Evolutionary conservation across 1,139 yeast species (phyloP).

Genomic region (Wickerhamomyces sp.): DNA sequence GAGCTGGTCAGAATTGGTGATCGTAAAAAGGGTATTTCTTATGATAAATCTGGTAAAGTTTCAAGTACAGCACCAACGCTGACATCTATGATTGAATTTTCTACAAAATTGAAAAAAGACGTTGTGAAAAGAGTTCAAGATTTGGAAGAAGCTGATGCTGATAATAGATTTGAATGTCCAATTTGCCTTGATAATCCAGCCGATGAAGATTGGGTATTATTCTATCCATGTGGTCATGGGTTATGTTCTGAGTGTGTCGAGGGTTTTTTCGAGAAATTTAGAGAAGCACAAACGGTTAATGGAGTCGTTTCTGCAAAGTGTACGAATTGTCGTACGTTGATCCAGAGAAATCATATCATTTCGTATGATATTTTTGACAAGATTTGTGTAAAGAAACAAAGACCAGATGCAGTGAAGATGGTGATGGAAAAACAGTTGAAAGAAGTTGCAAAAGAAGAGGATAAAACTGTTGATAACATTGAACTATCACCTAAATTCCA

Average conservation of each 20-base stretch:
- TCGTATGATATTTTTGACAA: conserved; percentile 50
- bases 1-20: conserved; percentile 68
- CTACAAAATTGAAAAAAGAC: conserved; percentile 21
- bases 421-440: conserved; percentile 15
- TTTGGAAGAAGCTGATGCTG: conserved; percentile 21
- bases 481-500: conserved; percentile 50
- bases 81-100: conserved; percentile 22
- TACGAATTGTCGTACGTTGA: conserved; percentile 38
- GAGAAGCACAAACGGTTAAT: conserved; percentile 30
- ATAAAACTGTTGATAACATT: conserved; percentile 28
- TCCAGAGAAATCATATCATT: conserved; percentile 40
- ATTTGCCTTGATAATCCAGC: conserved; percentile 44
- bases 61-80: conserved; percentile 9
- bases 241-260: conserved; percentile 60
- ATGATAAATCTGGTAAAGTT: conserved; percentile 21
- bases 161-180: conserved; percentile 45
- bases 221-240: conserved; percentile 63
- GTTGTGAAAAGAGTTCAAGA: conserved; percentile 26
- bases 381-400: conserved; percentile 30
- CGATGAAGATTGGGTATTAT: conserved; percentile 35
- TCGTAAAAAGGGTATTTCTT: conserved; percentile 27
- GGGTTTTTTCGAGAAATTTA: conserved; percentile 40
- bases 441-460: conserved; percentile 28
- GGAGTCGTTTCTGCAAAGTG: conserved; percentile 47
- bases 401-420: conserved; percentile 27